These are phyloP conservation scores for Penicillium olsonii DNA, from an alignment of 2,329 filamentous ascomycete species.

Conservation along the genomic window DNA sequence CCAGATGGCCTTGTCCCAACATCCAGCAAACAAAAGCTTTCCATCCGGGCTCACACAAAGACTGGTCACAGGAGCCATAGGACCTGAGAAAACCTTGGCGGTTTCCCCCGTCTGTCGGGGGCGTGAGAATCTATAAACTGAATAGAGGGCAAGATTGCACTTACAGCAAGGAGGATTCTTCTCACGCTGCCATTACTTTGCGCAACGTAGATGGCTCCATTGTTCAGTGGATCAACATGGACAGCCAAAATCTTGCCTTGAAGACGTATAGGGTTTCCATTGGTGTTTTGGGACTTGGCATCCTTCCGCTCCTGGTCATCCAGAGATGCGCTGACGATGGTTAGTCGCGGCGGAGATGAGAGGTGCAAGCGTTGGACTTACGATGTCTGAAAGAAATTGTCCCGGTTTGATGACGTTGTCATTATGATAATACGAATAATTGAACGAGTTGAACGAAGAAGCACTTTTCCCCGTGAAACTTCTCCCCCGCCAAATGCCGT, in stretches of 20 bases:
- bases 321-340: conserved; percentile 46
- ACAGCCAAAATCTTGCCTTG: conserved; percentile 85
- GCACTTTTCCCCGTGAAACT: conserved; percentile 13
- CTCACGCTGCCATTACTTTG: conserved; percentile 83
- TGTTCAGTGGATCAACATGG: conserved; percentile 64
- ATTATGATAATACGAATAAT: conserved; percentile 36
- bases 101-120: conserved; percentile 46
- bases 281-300: conserved; percentile 74
- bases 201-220: conserved; percentile 71
- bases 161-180: conserved; percentile 73
- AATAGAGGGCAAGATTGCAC: conserved; percentile 39
- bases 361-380: conserved; percentile 48
- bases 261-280: conserved; percentile 77
- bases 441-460: conserved; percentile 2
- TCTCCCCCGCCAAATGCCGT: conserved; percentile 10
- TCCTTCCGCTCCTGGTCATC: conserved; percentile 63
- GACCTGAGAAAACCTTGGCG: conserved; percentile 64
- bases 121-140: conserved; percentile 14
- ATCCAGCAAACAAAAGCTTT: conserved; percentile 75
- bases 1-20: conserved; percentile 93
- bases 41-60: conserved; percentile 63
- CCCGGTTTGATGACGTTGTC: conserved; percentile 71
- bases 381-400: conserved; percentile 93
- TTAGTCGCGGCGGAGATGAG: conserved; percentile 13
- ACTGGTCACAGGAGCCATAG: conserved; percentile 77